These are phyloP conservation scores for Rostrohypoxylon terebratum DNA, from an alignment of 495 filamentous ascomycete species.

Conservation along the genomic window DNA sequence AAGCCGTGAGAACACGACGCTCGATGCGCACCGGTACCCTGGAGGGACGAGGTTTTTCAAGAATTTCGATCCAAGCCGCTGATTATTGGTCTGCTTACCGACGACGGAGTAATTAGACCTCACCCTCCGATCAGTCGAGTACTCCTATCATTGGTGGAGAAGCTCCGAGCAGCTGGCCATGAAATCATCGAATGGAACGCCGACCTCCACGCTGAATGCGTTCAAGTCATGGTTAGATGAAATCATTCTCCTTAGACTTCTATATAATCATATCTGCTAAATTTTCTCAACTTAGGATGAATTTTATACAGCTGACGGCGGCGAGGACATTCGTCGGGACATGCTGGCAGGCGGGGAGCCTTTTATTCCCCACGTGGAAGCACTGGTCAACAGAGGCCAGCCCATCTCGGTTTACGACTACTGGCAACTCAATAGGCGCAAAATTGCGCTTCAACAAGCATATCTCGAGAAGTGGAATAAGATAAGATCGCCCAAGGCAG, in stretches of 20 bases:
- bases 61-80: conserved; percentile 67
- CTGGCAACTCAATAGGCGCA: conserved; percentile 64
- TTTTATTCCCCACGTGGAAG: conserved; percentile 57
- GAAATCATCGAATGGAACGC: conserved; percentile 75
- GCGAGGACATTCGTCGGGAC: conserved; percentile 61
- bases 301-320: conserved; percentile 67
- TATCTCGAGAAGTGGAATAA: conserved; percentile 45
- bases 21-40: conserved; percentile 76
- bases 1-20: conserved; percentile 85
- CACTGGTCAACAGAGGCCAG: conserved; percentile 58
- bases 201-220: conserved; percentile 68
- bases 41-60: conserved; percentile 68
- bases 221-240: conserved; percentile 63
- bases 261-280: neutral
- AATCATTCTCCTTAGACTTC: neutral
- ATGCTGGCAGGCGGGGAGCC: conserved; percentile 68
- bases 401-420: conserved; percentile 69
- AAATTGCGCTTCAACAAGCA: conserved; percentile 36
- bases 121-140: conserved; percentile 81
- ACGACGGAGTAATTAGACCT: conserved; percentile 81
- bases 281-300: conserved; percentile 54
- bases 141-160: conserved; percentile 69
- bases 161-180: conserved; percentile 74
- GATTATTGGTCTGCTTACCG: conserved; percentile 75
- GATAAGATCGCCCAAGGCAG: conserved; percentile 34